Conservation (phyloP, 1,284 basidiomycete species). For the Hymenochaete sp. region DNA sequence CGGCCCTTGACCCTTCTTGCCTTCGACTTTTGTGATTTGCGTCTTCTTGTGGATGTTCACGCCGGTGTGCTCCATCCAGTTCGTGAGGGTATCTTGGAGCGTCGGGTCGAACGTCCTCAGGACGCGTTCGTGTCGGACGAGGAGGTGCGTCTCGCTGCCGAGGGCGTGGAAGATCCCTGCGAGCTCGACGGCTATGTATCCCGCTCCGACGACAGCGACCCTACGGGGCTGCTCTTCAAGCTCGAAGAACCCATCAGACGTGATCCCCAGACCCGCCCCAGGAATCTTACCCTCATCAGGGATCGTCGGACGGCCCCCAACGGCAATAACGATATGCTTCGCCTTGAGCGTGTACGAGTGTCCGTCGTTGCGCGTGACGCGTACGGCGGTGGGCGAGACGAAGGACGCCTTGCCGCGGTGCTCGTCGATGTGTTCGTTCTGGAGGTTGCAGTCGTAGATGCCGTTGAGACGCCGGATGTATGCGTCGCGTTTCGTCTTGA, state of each 20-base stretch:
- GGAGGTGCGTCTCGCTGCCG: conserved; percentile 83
- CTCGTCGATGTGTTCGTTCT: conserved; percentile 85
- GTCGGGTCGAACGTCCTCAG: conserved; percentile 90
- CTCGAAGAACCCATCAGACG: conserved; percentile 96
- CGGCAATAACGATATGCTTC: conserved; percentile 77
- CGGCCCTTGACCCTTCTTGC: conserved; percentile 47
- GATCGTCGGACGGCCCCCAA: conserved; percentile 78
- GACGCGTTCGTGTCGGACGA: conserved; percentile 86
- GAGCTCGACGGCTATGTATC: conserved; percentile 95
- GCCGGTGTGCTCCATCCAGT: conserved; percentile 92
- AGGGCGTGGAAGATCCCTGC: conserved; percentile 84
- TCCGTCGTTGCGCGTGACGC: conserved; percentile 60
- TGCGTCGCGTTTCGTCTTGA: conserved; percentile 93
- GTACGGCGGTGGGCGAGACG: conserved; percentile 53
- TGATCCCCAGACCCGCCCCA: conserved; percentile 83
- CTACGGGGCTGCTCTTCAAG: conserved; percentile 86
- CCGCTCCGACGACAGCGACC: conserved; percentile 91
- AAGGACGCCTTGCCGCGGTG: conserved; percentile 77
- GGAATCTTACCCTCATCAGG: conserved; percentile 80
- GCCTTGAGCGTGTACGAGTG: conserved; percentile 60
- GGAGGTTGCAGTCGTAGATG: conserved; percentile 87
- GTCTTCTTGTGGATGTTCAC: conserved; percentile 79
- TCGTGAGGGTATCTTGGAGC: conserved; percentile 79
- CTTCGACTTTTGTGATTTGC: conserved; percentile 71
- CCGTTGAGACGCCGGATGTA: conserved; percentile 89